Percentiles rank a stretch among this genome's conserved stretches.
These are phyloP conservation scores for Aspergillus quadricinctus DNA, from an alignment of 2,329 filamentous ascomycete genomes.

Conservation along the genomic window DNA sequence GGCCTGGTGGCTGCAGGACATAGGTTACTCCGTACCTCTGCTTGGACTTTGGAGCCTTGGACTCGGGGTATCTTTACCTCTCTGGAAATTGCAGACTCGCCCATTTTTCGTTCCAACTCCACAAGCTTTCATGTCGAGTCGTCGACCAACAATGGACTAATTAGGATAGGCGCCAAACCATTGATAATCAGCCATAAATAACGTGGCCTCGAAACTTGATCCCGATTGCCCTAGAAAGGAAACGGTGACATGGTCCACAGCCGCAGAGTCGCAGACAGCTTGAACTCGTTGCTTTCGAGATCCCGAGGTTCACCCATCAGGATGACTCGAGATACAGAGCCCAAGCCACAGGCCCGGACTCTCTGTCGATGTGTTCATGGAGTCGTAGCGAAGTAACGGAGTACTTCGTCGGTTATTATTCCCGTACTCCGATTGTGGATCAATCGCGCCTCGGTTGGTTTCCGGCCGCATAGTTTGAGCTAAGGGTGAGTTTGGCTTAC, in stretches of 20 bases:
- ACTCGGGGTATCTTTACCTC: no score
- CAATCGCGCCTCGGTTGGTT: background rate
- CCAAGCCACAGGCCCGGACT: background rate
- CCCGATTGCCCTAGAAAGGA: background rate
- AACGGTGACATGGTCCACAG: background rate
- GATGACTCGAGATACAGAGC: background rate
- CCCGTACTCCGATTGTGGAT: background rate
- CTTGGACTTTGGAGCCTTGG: no score
- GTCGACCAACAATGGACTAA: no score
- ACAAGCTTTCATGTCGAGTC: no score
- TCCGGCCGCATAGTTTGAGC: background rate
- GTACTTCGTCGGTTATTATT: background rate
- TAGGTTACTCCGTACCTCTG: background rate
- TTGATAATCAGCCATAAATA: conserved; percentile 3
- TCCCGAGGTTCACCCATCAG: background rate
- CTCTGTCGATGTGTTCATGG: background rate
- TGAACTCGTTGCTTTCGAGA: background rate
- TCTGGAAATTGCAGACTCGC: no score
- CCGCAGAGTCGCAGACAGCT: background rate
- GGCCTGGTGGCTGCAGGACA: conserved; percentile 12
- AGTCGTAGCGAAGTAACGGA: background rate
- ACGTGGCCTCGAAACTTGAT: background rate
- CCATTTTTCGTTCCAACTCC: no score
- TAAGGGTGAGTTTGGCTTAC: background rate
- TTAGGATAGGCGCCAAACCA: background rate